Percentiles rank a stretch among this genome's conserved stretches.
Conservation (phyloP, 768 basidiomycete genomes). For the Boletus coccyginus region DNA sequence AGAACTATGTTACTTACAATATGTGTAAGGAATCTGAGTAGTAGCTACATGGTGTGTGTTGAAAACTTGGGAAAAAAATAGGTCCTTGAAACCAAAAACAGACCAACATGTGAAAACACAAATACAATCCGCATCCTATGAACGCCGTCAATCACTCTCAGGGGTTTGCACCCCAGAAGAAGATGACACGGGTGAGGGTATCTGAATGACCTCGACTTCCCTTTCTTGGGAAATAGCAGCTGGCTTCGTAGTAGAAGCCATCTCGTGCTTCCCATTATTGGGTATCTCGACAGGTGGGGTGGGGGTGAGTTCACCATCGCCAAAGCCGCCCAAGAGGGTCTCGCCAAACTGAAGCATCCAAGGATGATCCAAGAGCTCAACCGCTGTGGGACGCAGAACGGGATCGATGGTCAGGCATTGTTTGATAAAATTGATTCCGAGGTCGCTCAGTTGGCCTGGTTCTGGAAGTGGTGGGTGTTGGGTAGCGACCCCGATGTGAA, state of each 20-base stretch:
- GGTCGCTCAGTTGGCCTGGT: conserved; percentile 78
- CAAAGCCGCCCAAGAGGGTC: conserved; percentile 61
- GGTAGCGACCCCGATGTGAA: conserved; percentile 95
- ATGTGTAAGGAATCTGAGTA: not conserved
- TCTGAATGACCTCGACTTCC: conserved; percentile 55
- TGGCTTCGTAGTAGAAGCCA: conserved; percentile 52
- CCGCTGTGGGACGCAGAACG: conserved; percentile 75
- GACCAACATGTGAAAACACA: not conserved
- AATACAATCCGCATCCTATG: not conserved
- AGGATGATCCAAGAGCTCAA: conserved; percentile 79
- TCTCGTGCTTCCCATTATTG: conserved; percentile 47
- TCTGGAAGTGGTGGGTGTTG: conserved; percentile 96
- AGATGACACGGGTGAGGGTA: conserved; percentile 50
- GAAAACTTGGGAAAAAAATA: not conserved
- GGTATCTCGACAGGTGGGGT: conserved; percentile 46
- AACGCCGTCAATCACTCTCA: conserved; percentile 22
- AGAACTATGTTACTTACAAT: conserved; percentile 12
- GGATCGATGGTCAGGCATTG: conserved; percentile 89
- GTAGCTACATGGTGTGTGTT: conserved; percentile 19
- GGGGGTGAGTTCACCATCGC: conserved; percentile 57
- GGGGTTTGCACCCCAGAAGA: conserved; percentile 35
- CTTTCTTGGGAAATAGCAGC: conserved; percentile 57
- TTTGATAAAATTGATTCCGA: conserved; percentile 92
- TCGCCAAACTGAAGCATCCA: conserved; percentile 89
- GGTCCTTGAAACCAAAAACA: not conserved